These are phyloP conservation scores for Colletotrichum tropicale DNA, from an alignment of 2,329 filamentous ascomycete genomes.

Conservation along the genomic window DNA sequence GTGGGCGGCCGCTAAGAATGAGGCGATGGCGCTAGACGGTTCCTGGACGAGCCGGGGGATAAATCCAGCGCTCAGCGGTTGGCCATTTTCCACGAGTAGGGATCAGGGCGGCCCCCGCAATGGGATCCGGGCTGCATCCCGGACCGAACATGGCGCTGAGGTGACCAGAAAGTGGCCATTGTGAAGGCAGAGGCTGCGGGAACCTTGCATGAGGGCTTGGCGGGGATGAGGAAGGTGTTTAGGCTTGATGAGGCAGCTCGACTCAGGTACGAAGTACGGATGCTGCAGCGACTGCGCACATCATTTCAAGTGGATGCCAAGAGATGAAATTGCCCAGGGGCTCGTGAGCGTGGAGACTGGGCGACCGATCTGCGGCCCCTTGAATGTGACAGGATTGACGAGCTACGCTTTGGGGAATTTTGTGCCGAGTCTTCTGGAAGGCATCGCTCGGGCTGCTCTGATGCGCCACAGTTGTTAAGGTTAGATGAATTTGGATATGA, in stretches of 20 bases:
- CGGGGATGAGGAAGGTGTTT: not conserved
- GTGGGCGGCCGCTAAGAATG: not conserved
- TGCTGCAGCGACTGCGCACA: not conserved
- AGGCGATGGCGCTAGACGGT: not conserved
- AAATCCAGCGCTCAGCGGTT: not conserved
- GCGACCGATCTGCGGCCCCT: not conserved
- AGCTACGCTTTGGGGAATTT: not conserved
- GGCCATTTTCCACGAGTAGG: constrained; percentile 12
- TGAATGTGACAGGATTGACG: not conserved
- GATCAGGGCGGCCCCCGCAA: not conserved
- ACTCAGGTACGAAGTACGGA: not conserved
- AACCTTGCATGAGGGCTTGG: not conserved
- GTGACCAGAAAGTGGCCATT: not conserved
- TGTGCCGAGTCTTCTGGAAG: not conserved
- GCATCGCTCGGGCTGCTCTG: not conserved
- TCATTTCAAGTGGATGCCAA: not conserved
- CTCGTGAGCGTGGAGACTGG: not conserved
- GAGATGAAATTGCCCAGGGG: not conserved
- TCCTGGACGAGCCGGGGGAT: not conserved
- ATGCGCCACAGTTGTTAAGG: not conserved
- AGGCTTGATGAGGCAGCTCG: constrained; percentile 7
- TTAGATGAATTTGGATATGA: not conserved
- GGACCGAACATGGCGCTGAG: not conserved
- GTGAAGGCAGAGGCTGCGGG: not conserved
- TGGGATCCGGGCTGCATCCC: not conserved